Percentiles rank a stretch among this genome's conserved stretches.
phyloP scores from a whole-genome alignment of 306 rosid species.

The Senna siamea region DNA sequence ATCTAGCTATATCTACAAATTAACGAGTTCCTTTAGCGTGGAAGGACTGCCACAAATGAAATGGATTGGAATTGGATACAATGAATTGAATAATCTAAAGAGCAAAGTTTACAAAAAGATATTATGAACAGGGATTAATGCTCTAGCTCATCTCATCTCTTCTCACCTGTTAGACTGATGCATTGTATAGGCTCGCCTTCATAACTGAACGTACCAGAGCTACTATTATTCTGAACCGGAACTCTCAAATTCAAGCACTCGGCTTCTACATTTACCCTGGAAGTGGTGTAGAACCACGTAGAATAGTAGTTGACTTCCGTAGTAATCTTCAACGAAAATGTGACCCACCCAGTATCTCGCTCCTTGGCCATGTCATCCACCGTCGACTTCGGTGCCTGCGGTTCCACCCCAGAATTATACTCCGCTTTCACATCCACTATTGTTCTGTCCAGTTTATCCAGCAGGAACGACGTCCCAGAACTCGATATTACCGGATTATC shows the following conservation, averaged over 20 bases:
- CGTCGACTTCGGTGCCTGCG: background rate
- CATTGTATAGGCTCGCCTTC: background rate
- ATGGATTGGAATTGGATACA: too few relatives aligned
- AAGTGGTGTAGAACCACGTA: constrained; percentile 5
- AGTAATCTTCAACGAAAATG: constrained; percentile 30
- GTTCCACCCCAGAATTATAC: background rate
- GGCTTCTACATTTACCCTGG: constrained; percentile 6
- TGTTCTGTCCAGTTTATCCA: constrained; percentile 12
- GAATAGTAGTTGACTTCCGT: constrained; percentile 26
- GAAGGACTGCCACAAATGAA: background rate
- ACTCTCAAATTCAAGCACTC: constrained; percentile 53
- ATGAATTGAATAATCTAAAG: too few relatives aligned
- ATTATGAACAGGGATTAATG: background rate
- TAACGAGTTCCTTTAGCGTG: background rate
- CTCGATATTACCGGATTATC: constrained; percentile 10
- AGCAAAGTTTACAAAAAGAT: background rate
- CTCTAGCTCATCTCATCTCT: too few relatives aligned
- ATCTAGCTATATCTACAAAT: background rate
- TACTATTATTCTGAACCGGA: constrained; percentile 34
- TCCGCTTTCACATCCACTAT: constrained; percentile 15
- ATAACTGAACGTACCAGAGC: background rate
- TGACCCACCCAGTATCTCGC: constrained; percentile 1
- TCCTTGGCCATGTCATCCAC: constrained; percentile 4
- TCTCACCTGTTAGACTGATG: too few relatives aligned
- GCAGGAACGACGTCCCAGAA: constrained; percentile 20